Evolutionary conservation across 306 rosid genomes (phyloP).

Genomic region (Oxytropis ochrocephala): DNA sequence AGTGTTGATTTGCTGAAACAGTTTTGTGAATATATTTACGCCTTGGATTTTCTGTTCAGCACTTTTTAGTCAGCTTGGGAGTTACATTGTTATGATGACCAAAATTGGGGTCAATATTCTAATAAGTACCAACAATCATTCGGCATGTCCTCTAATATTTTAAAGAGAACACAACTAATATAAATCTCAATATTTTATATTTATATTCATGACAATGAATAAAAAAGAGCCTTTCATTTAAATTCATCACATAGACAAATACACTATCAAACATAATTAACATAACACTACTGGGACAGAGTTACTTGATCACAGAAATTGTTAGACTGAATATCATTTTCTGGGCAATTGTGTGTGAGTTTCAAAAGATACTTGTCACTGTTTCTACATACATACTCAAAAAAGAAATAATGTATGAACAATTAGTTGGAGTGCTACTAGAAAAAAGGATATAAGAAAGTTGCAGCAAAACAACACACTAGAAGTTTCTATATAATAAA

Average conservation of each 20-base stretch:
- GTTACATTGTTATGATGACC: background rate
- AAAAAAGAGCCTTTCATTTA: no score
- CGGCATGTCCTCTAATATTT: background rate
- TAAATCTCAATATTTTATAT: background rate
- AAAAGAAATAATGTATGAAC: slow-evolving; percentile 4
- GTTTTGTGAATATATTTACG: background rate
- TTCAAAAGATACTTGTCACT: no score
- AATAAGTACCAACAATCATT: background rate
- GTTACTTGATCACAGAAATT: no score
- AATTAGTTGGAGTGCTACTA: slow-evolving; percentile 1
- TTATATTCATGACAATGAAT: no score
- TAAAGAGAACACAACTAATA: background rate
- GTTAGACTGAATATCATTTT: no score
- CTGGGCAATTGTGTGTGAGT: no score
- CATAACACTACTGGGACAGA: background rate
- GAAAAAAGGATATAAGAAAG: background rate
- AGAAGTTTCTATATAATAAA: background rate
- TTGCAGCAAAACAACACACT: slow-evolving; percentile 11
- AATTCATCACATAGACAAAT: background rate
- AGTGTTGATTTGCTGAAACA: background rate
- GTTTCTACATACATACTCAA: no score
- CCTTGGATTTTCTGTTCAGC: background rate
- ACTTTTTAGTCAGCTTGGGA: background rate
- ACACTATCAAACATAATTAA: background rate
- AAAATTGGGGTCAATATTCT: background rate